Percentiles rank a stretch among this genome's conserved stretches.
phyloP scores from a whole-genome alignment of 2,329 filamentous ascomycete genomes.

The Colletotrichum theobromicola region DNA sequence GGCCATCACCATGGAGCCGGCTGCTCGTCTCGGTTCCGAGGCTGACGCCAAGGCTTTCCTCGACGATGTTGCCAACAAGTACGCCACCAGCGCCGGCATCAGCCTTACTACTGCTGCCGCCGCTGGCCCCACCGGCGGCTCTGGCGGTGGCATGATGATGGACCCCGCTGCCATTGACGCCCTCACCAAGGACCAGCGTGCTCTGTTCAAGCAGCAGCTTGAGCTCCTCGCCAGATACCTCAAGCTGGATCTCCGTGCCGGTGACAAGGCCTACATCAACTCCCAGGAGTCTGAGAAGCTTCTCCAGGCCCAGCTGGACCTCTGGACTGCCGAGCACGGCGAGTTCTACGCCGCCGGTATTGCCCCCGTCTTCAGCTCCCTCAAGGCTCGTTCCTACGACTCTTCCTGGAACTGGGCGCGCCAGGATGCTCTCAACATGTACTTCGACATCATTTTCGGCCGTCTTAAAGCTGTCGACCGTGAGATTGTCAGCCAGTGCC shows the following conservation, averaged over 20 bases:
- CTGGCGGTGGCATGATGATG: conserved; percentile 96
- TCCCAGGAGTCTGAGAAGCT: conserved; percentile 86
- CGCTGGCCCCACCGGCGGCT: conserved; percentile 73
- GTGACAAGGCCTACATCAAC: conserved; percentile 89
- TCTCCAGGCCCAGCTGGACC: conserved; percentile 89
- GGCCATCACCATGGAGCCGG: conserved; percentile 90
- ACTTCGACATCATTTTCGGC: conserved; percentile 98
- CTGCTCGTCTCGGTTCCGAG: conserved; percentile 87
- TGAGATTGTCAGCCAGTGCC: conserved; percentile 98
- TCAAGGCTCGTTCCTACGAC: conserved; percentile 96
- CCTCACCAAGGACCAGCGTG: conserved; percentile 93
- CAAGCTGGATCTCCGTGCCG: conserved; percentile 95
- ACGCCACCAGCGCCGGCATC: conserved; percentile 83
- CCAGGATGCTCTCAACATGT: conserved; percentile 97
- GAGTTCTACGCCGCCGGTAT: conserved; percentile 96
- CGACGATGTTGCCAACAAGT: conserved; percentile 88
- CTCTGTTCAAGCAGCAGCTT: conserved; percentile 97
- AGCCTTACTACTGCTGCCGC: conserved; percentile 79
- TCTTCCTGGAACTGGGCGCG: conserved; percentile 99
- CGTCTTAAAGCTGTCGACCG: conserved; percentile 91
- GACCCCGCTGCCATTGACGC: conserved; percentile 96
- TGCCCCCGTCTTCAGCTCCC: conserved; percentile 87
- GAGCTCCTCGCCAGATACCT: conserved; percentile 94
- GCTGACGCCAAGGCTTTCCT: conserved; percentile 91
- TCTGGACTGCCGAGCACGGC: conserved; percentile 95